phyloP scores from a whole-genome alignment of 2,329 filamentous ascomycete species.

The Beauveria brongniartii region DNA sequence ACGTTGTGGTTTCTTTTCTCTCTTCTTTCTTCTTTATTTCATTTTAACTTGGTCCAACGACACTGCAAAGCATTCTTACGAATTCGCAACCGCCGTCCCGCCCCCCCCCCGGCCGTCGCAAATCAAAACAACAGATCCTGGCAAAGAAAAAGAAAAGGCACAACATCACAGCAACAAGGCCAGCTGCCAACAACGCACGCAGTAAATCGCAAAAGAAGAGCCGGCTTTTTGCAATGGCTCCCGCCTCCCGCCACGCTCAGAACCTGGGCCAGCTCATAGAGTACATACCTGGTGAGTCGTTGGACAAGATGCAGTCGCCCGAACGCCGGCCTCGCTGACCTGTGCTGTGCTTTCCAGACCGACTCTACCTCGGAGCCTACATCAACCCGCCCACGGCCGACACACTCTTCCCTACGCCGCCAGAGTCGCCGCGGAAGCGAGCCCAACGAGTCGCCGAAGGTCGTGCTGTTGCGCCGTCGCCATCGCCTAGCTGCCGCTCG shows the following conservation, averaged over 20 bases:
- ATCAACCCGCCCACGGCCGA: slow-evolving; percentile 69
- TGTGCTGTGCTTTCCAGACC: slow-evolving; percentile 50
- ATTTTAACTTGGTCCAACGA: no score
- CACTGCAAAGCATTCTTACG: neutral
- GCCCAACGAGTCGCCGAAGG: slow-evolving; percentile 52
- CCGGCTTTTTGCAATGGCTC: slow-evolving; percentile 36
- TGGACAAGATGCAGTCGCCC: no score
- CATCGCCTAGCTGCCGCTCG: slow-evolving; percentile 22
- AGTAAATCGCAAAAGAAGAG: slow-evolving; percentile 10
- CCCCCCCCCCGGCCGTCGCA: neutral
- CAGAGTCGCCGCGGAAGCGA: slow-evolving; percentile 27
- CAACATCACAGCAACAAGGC: neutral
- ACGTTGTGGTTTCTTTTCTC: neutral
- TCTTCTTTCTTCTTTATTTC: neutral
- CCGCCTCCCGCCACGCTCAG: slow-evolving; percentile 39
- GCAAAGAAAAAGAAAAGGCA: neutral
- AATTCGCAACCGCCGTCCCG: neutral
- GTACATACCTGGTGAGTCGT: slow-evolving; percentile 77
- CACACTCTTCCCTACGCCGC: slow-evolving; percentile 74
- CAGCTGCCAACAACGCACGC: no score
- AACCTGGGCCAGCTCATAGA: slow-evolving; percentile 87
- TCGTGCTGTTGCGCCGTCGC: slow-evolving; percentile 23
- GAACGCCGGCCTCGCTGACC: neutral
- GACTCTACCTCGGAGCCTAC: slow-evolving; percentile 91
- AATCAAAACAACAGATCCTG: neutral